Evolutionary conservation across 768 basidiomycete genomes (phyloP), one percentile per base, ranked within the genome.

Genomic region (Agaricus bisporus): DNA sequence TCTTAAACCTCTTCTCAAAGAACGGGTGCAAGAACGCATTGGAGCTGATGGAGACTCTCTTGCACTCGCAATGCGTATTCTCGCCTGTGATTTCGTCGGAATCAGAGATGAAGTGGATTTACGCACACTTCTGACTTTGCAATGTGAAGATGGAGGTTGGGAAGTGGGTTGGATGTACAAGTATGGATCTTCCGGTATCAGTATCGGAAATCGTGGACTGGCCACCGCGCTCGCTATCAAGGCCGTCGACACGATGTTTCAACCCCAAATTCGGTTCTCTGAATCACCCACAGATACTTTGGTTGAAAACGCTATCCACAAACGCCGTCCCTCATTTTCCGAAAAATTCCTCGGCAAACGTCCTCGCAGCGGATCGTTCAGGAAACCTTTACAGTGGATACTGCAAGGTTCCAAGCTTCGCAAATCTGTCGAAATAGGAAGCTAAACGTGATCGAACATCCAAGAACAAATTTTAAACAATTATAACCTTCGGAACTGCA

Each of bases 91-190:
- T 1, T 66, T 63, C 10, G 66, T 77, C 11, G 77, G 73, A 5
- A 47, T 80, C 15, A 59, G 61, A 25, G 67, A 78, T 59, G 67
- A 74, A 14, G 64, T 72, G 1, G 82, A 83, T 60, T 56, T 79
- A 7, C 65, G 69, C 7, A 60, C 65, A 17, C 70, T 84, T 7
- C 68, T 78, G 2, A 61, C 70, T 4, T 60, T 79, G 54, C 82
- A 83, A 58, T 67, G 67, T 51, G 75, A 76, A 54, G 81, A 83
- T 58, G 82, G 82, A 15, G 75, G 78, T 3, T 84, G 78, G 77
- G 73, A 70, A 20, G 68, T 68, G 8, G 74, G 82, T 1, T 81
- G 79, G 78, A 67, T 83, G 17, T 83, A 80, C 67, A 78, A 74
- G 62, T 80, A 77, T 53, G 78, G 77, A 4, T 69, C 70, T 0